phyloP scores from a whole-genome alignment of 2,329 filamentous ascomycete genomes.

The Verticillium alfalfae region DNA sequence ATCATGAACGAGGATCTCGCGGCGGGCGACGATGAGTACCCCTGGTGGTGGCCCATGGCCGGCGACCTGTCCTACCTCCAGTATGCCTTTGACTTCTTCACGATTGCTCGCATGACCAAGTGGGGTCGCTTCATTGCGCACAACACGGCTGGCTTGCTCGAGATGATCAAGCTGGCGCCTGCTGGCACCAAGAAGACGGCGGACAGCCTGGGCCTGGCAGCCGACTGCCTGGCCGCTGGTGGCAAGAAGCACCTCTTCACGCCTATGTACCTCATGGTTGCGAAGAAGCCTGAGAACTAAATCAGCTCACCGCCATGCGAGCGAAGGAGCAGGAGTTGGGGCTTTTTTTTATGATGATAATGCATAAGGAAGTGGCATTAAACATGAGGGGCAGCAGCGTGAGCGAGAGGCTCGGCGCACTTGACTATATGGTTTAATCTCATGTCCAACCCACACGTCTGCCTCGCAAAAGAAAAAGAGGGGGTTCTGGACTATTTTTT shows the following conservation, averaged over 20 bases:
- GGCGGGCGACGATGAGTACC: slow-evolving; percentile 64
- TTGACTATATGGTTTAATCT: background rate
- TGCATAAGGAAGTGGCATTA: background rate
- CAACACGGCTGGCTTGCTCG: slow-evolving; percentile 69
- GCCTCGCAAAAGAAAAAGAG: background rate
- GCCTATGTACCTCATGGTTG: slow-evolving; percentile 97
- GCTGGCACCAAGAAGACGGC: slow-evolving; percentile 90
- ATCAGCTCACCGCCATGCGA: background rate
- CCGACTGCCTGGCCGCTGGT: slow-evolving; percentile 81
- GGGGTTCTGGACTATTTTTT: background rate
- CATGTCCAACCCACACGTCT: background rate
- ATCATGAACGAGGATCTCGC: slow-evolving; percentile 47
- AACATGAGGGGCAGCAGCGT: background rate
- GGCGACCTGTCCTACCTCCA: slow-evolving; percentile 81
- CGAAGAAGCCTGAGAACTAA: slow-evolving; percentile 61
- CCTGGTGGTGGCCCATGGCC: slow-evolving; percentile 92
- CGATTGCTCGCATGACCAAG: slow-evolving; percentile 84
- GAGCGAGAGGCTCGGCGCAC: background rate
- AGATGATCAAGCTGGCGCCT: slow-evolving; percentile 70
- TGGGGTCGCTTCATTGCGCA: slow-evolving; percentile 72
- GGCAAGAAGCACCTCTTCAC: slow-evolving; percentile 90
- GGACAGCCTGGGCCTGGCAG: slow-evolving; percentile 76
- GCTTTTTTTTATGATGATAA: background rate
- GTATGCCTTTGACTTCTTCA: slow-evolving; percentile 73
- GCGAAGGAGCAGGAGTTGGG: background rate